These are phyloP conservation scores for Basipetospora chlamydospora DNA, from an alignment of 2,329 filamentous ascomycete species.

Conservation along the genomic window DNA sequence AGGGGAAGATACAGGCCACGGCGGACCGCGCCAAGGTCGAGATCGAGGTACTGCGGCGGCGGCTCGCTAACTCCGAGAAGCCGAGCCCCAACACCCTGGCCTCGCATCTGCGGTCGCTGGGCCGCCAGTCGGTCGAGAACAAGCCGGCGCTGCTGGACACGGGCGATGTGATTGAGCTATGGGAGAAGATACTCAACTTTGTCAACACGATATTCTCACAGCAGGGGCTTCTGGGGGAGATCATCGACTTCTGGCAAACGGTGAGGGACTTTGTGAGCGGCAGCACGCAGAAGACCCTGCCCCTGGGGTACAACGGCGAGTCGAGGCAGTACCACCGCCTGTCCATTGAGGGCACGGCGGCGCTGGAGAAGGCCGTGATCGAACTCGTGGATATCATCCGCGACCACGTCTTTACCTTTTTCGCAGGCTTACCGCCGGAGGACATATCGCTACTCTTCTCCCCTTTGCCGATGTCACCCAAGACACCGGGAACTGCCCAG, in stretches of 20 bases:
- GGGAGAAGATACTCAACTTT: slow-evolving; percentile 74
- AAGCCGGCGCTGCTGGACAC: slow-evolving; percentile 57
- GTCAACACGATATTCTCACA: slow-evolving; percentile 60
- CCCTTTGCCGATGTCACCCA: slow-evolving; percentile 55
- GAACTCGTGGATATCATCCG: slow-evolving; percentile 77
- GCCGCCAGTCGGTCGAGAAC: slow-evolving; percentile 49
- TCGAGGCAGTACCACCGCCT: slow-evolving; percentile 71
- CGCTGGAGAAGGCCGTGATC: slow-evolving; percentile 62
- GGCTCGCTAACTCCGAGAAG: slow-evolving; percentile 60
- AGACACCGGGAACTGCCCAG: slow-evolving; percentile 35
- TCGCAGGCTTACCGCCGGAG: slow-evolving; percentile 75
- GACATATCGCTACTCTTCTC: slow-evolving; percentile 82
- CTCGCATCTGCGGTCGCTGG: slow-evolving; percentile 59
- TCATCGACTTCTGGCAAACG: slow-evolving; percentile 88
- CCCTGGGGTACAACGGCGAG: slow-evolving; percentile 66
- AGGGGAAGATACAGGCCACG: slow-evolving; percentile 64
- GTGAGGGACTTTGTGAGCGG: slow-evolving; percentile 82
- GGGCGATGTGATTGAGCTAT: slow-evolving; percentile 70
- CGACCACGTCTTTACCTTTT: slow-evolving; percentile 67
- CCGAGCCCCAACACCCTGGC: slow-evolving; percentile 56
- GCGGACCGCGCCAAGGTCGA: slow-evolving; percentile 83
- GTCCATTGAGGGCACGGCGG: slow-evolving; percentile 51
- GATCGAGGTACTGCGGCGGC: slow-evolving; percentile 76
- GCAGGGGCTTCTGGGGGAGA: slow-evolving; percentile 72
- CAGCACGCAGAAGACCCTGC: slow-evolving; percentile 64